phyloP scores from a whole-genome alignment of 2,329 filamentous ascomycete genomes.

The Kalmusia sp. region DNA sequence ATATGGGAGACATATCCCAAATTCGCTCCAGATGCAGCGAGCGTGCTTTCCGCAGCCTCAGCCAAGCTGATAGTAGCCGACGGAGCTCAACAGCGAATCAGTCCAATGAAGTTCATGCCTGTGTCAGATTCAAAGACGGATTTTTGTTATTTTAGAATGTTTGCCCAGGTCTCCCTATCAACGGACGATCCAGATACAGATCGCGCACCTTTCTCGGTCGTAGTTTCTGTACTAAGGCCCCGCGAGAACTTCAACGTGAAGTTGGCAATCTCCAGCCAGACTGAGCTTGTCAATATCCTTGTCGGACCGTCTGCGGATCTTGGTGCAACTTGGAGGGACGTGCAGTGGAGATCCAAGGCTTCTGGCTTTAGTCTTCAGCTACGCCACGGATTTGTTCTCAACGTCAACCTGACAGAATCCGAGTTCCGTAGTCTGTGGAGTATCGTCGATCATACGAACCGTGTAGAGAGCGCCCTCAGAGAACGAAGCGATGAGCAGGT shows the following conservation, averaged over 20 bases:
- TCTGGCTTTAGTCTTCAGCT: conserved; percentile 72
- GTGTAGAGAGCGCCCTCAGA: conserved; percentile 74
- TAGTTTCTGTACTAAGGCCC: conserved; percentile 77
- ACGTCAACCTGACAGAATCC: conserved; percentile 73
- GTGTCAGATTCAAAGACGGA: conserved; percentile 75
- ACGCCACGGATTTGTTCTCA: conserved; percentile 77
- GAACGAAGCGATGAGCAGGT: conserved; percentile 73
- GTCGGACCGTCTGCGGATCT: conserved; percentile 73
- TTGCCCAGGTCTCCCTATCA: conserved; percentile 75
- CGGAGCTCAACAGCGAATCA: conserved; percentile 46
- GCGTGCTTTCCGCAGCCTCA: conserved; percentile 69
- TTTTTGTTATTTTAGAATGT: conserved; percentile 82
- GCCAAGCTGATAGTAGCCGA: conserved; percentile 54
- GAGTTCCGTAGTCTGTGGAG: conserved; percentile 82
- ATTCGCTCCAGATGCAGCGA: conserved; percentile 73
- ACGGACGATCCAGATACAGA: conserved; percentile 73
- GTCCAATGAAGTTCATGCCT: conserved; percentile 73
- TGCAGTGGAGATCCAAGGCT: conserved; percentile 76
- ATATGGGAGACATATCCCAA: conserved; percentile 83
- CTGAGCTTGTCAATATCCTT: conserved; percentile 75
- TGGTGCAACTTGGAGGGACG: conserved; percentile 80
- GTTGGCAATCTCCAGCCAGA: conserved; percentile 80
- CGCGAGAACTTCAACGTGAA: conserved; percentile 73
- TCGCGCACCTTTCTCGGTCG: conserved; percentile 72
- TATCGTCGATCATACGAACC: conserved; percentile 84